Conservation (phyloP, 371 early-diverging fungal genomes). For the Conidiobolus incongruus region DNA sequence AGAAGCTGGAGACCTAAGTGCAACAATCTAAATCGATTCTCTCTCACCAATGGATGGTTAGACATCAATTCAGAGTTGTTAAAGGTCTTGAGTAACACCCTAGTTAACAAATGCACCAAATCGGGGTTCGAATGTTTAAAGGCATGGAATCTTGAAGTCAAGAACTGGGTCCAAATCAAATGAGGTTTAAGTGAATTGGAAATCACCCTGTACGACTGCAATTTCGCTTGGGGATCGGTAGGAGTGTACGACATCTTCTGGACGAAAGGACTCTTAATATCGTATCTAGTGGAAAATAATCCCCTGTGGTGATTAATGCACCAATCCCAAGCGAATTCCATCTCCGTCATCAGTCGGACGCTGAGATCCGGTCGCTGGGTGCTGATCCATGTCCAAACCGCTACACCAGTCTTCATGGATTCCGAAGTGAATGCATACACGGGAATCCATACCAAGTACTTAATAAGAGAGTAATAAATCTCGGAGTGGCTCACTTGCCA, state of each 20-base stretch:
- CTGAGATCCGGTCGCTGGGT: slow-evolving; percentile 48
- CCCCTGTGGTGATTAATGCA: slow-evolving; percentile 55
- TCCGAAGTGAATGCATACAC: slow-evolving; percentile 55
- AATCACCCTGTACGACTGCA: slow-evolving; percentile 29
- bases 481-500: slow-evolving; percentile 3
- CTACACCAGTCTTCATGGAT: slow-evolving; percentile 48
- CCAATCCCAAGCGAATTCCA: slow-evolving; percentile 65
- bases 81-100: slow-evolving; percentile 52
- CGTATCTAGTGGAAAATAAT: slow-evolving; percentile 28
- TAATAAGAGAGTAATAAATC: slow-evolving; percentile 43
- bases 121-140: slow-evolving; percentile 49
- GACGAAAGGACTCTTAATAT: slow-evolving; percentile 58
- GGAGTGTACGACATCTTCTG: slow-evolving; percentile 79
- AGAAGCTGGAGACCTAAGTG: slow-evolving; percentile 52
- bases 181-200: slow-evolving; percentile 52
- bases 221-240: slow-evolving; percentile 48
- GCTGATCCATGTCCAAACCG: slow-evolving; percentile 75
- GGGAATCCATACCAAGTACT: slow-evolving; percentile 66
- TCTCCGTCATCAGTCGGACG: slow-evolving; percentile 51
- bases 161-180: slow-evolving; percentile 60
- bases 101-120: slow-evolving; percentile 42
- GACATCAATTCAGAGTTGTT: slow-evolving; percentile 10
- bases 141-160: slow-evolving; percentile 58
- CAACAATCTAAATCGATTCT: slow-evolving; percentile 55
- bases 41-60: slow-evolving; percentile 47